Evolutionary conservation across 371 early-diverging fungal genomes (phyloP).

Genomic region (Rhizopus sp.): DNA sequence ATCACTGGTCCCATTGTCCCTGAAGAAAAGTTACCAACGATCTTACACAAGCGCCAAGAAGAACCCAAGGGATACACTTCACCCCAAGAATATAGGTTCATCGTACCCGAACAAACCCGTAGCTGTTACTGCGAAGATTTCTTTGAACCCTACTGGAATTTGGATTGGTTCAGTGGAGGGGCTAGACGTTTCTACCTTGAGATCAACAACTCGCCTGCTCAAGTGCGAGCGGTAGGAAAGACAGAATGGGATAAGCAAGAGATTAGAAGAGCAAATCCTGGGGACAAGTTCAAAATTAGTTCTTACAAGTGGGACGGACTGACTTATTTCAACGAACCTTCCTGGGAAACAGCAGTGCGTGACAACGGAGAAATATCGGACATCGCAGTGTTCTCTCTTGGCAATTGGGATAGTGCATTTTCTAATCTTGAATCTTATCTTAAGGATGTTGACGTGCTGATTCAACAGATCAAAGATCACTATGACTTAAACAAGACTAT

Average conservation of each 20-base stretch:
- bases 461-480: slow-evolving; percentile 26
- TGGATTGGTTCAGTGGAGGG: slow-evolving; percentile 32
- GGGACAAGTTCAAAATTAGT: slow-evolving; percentile 18
- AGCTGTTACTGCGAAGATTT: slow-evolving; percentile 56
- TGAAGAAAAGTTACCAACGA: slow-evolving; percentile 14
- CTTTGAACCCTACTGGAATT: slow-evolving; percentile 38
- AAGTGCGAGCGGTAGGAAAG: slow-evolving; percentile 13
- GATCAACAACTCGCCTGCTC: slow-evolving; percentile 13
- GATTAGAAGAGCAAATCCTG: not conserved
- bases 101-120: slow-evolving; percentile 21
- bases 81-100: slow-evolving; percentile 9
- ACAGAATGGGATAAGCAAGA: slow-evolving; percentile 20
- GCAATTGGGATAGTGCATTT: slow-evolving; percentile 59
- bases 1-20: slow-evolving; percentile 1
- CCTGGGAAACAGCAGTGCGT: slow-evolving; percentile 33
- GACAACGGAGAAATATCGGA: slow-evolving; percentile 11
- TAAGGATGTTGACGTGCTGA: slow-evolving; percentile 25
- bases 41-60: not conserved
- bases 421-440: slow-evolving; percentile 32
- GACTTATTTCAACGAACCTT: slow-evolving; percentile 39
- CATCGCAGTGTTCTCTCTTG: slow-evolving; percentile 45
- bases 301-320: slow-evolving; percentile 58
- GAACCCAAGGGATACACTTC: slow-evolving; percentile 15
- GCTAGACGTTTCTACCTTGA: slow-evolving; percentile 23
- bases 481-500: slow-evolving; percentile 28